A percentile compares a stretch with the other conserved stretches of the same genome.
These are phyloP conservation scores for Cercospora beticola DNA, from an alignment of 2,329 filamentous ascomycete species.

Conservation along the genomic window DNA sequence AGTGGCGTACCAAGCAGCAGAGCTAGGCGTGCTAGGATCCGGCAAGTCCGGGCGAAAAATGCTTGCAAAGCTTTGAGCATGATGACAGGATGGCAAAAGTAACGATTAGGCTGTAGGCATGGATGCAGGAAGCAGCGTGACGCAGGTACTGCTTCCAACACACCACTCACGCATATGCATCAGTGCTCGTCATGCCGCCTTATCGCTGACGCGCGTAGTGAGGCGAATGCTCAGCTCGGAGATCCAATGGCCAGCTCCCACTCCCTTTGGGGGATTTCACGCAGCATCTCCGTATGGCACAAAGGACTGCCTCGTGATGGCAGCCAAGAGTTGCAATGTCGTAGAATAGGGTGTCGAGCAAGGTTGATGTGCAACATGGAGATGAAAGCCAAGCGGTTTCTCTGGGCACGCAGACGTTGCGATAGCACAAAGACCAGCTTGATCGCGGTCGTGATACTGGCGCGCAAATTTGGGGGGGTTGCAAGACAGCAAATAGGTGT, in stretches of 20 bases:
- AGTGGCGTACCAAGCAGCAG: neutral
- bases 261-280: neutral
- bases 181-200: neutral
- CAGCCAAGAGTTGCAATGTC: neutral
- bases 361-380: constrained; percentile 11
- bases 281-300: neutral
- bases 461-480: constrained; percentile 7
- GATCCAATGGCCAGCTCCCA: neutral
- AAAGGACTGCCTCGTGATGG: neutral
- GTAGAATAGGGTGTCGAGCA: constrained; percentile 4
- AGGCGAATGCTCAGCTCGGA: constrained; percentile 2
- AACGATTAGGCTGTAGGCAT: neutral
- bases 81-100: constrained; percentile 1
- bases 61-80: constrained; percentile 11
- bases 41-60: constrained; percentile 1
- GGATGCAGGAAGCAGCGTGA: neutral
- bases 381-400: constrained; percentile 14
- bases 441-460: constrained; percentile 1
- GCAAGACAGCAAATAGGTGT: neutral
- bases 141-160: constrained; percentile 4
- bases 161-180: constrained; percentile 2
- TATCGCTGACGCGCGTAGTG: constrained; percentile 1
- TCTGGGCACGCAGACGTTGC: constrained; percentile 12
- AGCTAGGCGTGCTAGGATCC: constrained; percentile 7
- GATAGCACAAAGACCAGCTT: constrained; percentile 5